A percentile compares a stretch with the other conserved stretches of the same genome.
These are phyloP conservation scores for Cryphonectria naterciae DNA, from an alignment of 2,329 filamentous ascomycete species.

Conservation along the genomic window DNA sequence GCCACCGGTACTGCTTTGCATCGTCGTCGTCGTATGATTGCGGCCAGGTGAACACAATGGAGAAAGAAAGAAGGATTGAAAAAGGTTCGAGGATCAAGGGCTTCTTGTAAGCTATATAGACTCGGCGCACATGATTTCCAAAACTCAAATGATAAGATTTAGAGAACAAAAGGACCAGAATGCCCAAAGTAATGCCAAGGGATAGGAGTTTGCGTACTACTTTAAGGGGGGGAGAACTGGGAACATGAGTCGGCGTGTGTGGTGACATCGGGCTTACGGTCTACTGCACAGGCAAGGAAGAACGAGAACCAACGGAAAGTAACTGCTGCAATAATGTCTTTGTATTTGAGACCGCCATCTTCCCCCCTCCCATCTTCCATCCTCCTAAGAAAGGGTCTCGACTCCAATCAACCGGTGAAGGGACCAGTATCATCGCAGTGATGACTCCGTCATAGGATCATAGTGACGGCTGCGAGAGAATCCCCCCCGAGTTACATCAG, in stretches of 20 bases:
- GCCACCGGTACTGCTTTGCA: neutral
- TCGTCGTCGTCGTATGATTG: neutral
- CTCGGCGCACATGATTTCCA: neutral
- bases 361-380: no score
- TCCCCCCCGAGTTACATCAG: no score
- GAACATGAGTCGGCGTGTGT: neutral
- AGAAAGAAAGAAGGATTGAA: neutral
- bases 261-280: neutral
- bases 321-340: neutral
- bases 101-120: neutral
- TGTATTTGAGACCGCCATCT: neutral
- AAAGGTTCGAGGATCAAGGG: neutral
- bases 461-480: no score
- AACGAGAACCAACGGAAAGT: no score
- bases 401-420: neutral
- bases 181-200: neutral
- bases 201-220: neutral
- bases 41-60: neutral
- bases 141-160: neutral
- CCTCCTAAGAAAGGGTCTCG: neutral
- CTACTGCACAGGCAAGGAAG: neutral
- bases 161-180: neutral
- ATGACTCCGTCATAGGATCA: neutral
- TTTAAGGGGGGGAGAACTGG: neutral
- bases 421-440: no score